Conservation (phyloP, 2,329 filamentous ascomycete genomes). For the Neonectria ditissima region DNA sequence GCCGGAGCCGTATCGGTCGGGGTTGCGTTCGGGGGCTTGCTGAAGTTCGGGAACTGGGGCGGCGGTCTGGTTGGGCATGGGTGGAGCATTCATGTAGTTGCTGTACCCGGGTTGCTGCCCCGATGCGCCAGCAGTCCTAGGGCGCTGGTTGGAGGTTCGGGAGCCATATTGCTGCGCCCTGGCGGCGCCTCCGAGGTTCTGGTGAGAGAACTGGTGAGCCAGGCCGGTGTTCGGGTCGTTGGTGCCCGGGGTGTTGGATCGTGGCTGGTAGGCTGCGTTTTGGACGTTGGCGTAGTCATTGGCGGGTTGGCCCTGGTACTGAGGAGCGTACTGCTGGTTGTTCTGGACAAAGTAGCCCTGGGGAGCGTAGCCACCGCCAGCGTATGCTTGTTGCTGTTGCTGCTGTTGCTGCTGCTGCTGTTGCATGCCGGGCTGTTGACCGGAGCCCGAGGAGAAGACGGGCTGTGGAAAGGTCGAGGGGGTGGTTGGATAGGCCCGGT, state of each 20-base stretch:
- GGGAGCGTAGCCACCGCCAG: conserved; percentile 59
- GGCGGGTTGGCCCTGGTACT: conserved; percentile 54
- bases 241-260: conserved; percentile 69
- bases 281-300: conserved; percentile 66
- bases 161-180: conserved; percentile 77
- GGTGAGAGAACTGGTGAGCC: conserved; percentile 95
- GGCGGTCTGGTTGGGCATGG: conserved; percentile 70
- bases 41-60: conserved; percentile 79
- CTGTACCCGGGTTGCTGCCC: conserved; percentile 73
- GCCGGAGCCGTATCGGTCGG: conserved; percentile 77
- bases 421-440: conserved; percentile 43
- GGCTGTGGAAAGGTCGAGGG: conserved; percentile 97
- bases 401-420: conserved; percentile 57
- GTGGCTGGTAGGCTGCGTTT: conserved; percentile 59
- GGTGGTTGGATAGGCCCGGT: conserved; percentile 84
- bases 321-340: conserved; percentile 66
- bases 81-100: conserved; percentile 73
- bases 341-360: conserved; percentile 72
- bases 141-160: conserved; percentile 79
- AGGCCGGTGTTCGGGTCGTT: conserved; percentile 92
- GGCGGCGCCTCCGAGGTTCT: conserved; percentile 84
- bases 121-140: conserved; percentile 82
- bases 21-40: conserved; percentile 85
- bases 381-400: conserved; percentile 63
- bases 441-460: conserved; percentile 64